A percentile compares a stretch with the other conserved stretches of the same genome.
These are phyloP conservation scores for Garcia nutans DNA, from an alignment of 345 rosid species.

Conservation along the genomic window DNA sequence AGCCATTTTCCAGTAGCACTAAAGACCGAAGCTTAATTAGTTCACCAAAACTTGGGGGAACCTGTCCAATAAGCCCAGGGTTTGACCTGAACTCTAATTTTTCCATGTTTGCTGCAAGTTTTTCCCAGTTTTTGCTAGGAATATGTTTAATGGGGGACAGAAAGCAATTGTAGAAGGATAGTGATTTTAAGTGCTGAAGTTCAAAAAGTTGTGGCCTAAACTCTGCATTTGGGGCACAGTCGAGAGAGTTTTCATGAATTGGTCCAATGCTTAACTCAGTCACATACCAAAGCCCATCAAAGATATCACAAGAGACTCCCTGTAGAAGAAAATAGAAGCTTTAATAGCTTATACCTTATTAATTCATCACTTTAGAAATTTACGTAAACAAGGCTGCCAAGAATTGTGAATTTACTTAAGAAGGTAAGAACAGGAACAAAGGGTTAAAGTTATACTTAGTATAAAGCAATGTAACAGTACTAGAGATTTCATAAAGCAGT, in stretches of 20 bases:
- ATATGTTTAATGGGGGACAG: constrained; percentile 37
- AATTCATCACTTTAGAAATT: too few species aligned
- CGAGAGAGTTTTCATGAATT: constrained; percentile 65
- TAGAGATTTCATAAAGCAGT: neutral
- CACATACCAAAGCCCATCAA: constrained; percentile 74
- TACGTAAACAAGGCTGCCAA: too few species aligned
- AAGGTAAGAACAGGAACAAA: neutral
- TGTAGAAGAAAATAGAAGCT: constrained; percentile 29
- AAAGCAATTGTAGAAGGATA: constrained; percentile 72
- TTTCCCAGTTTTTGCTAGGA: constrained; percentile 51
- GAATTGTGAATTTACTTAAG: neutral
- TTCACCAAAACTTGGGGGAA: constrained; percentile 53
- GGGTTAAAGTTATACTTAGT: neutral
- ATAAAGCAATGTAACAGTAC: constrained; percentile 26
- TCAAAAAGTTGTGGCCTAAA: constrained; percentile 64
- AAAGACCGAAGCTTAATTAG: constrained; percentile 67
- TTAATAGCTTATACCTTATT: neutral
- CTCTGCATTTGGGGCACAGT: constrained; percentile 48
- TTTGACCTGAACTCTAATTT: constrained; percentile 74
- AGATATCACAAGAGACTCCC: constrained; percentile 91
- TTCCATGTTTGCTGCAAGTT: constrained; percentile 54
- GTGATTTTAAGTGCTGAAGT: constrained; percentile 74
- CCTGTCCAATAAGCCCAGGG: constrained; percentile 66
- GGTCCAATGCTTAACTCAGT: constrained; percentile 76
- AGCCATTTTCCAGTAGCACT: constrained; percentile 66